Evolutionary conservation across 1,139 yeast genomes (phyloP), one percentile per base, ranked within the genome.

Genomic region (Suhomyces guaymorum): DNA sequence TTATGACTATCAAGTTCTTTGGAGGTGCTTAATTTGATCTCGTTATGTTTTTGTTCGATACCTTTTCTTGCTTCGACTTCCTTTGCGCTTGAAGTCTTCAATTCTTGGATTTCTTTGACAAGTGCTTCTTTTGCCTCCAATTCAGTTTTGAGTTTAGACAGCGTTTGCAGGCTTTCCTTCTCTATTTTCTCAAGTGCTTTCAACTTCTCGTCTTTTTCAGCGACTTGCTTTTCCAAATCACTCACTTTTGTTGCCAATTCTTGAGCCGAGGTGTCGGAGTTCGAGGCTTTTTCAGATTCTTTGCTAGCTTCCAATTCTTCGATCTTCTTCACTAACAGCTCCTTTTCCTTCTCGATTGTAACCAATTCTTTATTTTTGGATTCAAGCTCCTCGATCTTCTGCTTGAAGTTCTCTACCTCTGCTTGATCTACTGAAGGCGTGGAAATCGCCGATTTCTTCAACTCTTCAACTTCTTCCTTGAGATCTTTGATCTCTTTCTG

Each of bases 401-500:
- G 24, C 15, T 42, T 33, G 11, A 35, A 23, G 1, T 38, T 43
- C 19, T 50, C 49, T 3, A 46, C 20, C 23, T 47, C 52, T 10
- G 25, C 21, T 15, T 22, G 26, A n/a, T 44, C 42, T 28, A 45
- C 44, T 8, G 27, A n/a, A 12, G 18, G 13, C 24, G 20, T 17
- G 20, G 22, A 12, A 26, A 37, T 37, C 4, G 24, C 19, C 4
- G 15, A 5, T n/a, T n/a, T 15, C 24, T 73, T 79, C 3, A 61
- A 63, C 24, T 65, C 58, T 23, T 73, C 49, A 43, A 52, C 31
- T 12, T 19, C 15, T 10, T 31, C 30, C 7, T 8, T 5, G n/a
- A 33, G 25, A n/a, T 33, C 32, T 11, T 15, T 15, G 7, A 28
- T 16, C 4, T 22, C 14, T 7, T 18, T 15, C 23, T 20, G 5